phyloP scores from a whole-genome alignment of 495 filamentous ascomycete genomes.

The Pseudomonodictys pantanalensis region DNA sequence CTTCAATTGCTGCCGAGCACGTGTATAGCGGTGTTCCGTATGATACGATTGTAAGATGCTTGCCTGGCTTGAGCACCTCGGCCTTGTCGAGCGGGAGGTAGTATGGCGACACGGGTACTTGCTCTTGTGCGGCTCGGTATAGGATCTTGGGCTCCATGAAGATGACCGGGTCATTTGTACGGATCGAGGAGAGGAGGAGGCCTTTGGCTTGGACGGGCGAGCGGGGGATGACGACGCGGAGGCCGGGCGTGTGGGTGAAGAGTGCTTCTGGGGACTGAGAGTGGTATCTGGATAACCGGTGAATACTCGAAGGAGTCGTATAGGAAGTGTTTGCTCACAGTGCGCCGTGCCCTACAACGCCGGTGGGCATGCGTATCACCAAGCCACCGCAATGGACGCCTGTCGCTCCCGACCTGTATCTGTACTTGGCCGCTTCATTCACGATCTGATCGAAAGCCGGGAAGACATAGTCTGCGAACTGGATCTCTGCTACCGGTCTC shows the following conservation, averaged over 20 bases:
- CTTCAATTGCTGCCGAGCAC: slow-evolving; percentile 74
- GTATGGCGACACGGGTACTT: slow-evolving; percentile 82
- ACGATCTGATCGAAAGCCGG: slow-evolving; percentile 97
- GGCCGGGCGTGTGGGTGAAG: slow-evolving; percentile 87
- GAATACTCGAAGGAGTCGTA: background rate
- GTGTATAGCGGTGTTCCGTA: slow-evolving; percentile 93
- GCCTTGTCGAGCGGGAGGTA: slow-evolving; percentile 83
- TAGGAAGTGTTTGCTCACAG: slow-evolving; percentile 51
- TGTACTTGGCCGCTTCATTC: slow-evolving; percentile 91
- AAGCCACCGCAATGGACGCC: slow-evolving; percentile 53
- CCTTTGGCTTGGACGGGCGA: slow-evolving; percentile 93
- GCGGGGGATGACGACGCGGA: slow-evolving; percentile 85
- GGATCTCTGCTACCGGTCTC: slow-evolving; percentile 92
- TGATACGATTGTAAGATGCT: slow-evolving; percentile 80
- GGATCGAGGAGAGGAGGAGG: slow-evolving; percentile 71
- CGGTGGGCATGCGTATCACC: slow-evolving; percentile 91
- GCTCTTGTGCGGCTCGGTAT: slow-evolving; percentile 91
- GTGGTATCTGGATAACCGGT: slow-evolving; percentile 61
- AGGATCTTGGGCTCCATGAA: slow-evolving; percentile 98
- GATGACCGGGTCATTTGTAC: slow-evolving; percentile 82
- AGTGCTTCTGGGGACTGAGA: slow-evolving; percentile 90
- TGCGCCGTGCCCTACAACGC: slow-evolving; percentile 92
- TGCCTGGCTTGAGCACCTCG: slow-evolving; percentile 80
- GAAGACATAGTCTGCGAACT: slow-evolving; percentile 97
- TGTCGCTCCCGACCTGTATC: slow-evolving; percentile 78